Evolutionary conservation across 495 filamentous ascomycete genomes (phyloP), one percentile per base, ranked within the genome.

Genomic region (Penicillium tannophilum): DNA sequence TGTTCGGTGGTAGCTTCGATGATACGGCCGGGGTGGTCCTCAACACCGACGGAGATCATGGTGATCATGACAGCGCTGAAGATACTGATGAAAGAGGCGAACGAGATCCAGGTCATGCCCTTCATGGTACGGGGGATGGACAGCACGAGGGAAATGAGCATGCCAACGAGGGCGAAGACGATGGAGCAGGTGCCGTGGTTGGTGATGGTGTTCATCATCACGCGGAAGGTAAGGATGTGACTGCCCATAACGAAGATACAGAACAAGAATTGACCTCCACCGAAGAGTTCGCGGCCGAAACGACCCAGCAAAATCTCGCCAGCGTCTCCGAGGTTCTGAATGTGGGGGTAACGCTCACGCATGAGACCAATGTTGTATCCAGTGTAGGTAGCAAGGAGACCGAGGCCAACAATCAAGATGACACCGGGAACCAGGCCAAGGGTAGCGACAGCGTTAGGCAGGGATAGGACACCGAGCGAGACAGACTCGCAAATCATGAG

Each of bases 231-330:
- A 61, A 87, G 81, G 2, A 92, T 82, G 66, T 94, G 91, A 10
- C 87, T 88, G 23, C 82, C 89, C 78, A 90, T 88, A 60, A 90
- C 86, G 76, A 93, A 92, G 54, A 89, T 73, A 35, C 90, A 82
- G 71, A 92, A 87, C 35, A 90, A 64, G 19, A 84, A 75, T 66
- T 90, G 88, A 58, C 84, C 86, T n/a, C 72, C 64, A 10, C 86
- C 85, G 63, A 89, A 79, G 28, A 93, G 60, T 63, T 89, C 86
- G 46, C 86, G 85, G 0, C 89, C 89, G 42, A 86, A 58, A 0
- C 28, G 49, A 9, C 67, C 67, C 28, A 66, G 42, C 24, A 70
- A 55, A 19, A 68, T 65, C 39, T 82, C 72, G 12, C 86, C 85
- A 9, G 82, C 87, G 63, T 92, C 88, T 16, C 83, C 84, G 52